Conservation (phyloP, 352 stramenopile species). For the Phytophthora pisi region DNA sequence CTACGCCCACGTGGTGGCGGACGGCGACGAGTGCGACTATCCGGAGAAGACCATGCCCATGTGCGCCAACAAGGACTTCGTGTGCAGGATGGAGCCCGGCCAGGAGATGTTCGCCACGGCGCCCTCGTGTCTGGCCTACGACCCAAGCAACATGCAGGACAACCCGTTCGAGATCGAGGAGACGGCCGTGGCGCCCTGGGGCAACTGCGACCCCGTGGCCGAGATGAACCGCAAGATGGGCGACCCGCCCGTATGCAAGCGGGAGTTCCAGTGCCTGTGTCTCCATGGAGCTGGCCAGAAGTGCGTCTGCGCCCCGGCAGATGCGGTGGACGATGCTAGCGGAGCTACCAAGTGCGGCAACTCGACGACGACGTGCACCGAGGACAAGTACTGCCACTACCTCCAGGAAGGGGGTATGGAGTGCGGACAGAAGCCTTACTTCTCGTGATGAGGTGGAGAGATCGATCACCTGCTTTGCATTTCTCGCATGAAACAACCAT, state of each 20-base stretch:
- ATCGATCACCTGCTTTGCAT: not conserved
- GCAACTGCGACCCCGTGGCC: slow-evolving; percentile 32
- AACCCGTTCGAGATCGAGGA: slow-evolving; percentile 44
- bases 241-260: slow-evolving; percentile 42
- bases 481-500: not conserved
- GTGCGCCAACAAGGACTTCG: slow-evolving; percentile 49
- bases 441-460: slow-evolving; percentile 13
- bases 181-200: slow-evolving; percentile 38
- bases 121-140: slow-evolving; percentile 47
- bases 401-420: slow-evolving; percentile 32
- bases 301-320: slow-evolving; percentile 45
- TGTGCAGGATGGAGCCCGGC: slow-evolving; percentile 54
- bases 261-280: slow-evolving; percentile 51
- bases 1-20: slow-evolving; percentile 42
- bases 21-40: slow-evolving; percentile 36
- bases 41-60: slow-evolving; percentile 36
- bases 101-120: slow-evolving; percentile 42
- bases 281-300: slow-evolving; percentile 26
- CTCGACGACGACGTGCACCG: slow-evolving; percentile 22
- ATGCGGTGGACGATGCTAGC: slow-evolving; percentile 39
- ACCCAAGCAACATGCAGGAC: slow-evolving; percentile 38
- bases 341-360: slow-evolving; percentile 32
- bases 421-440: slow-evolving; percentile 55
- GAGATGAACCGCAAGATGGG: slow-evolving; percentile 36
- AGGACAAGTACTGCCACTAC: slow-evolving; percentile 54